Conservation (phyloP, 768 basidiomycete genomes). For the Kwoniella europaea region DNA sequence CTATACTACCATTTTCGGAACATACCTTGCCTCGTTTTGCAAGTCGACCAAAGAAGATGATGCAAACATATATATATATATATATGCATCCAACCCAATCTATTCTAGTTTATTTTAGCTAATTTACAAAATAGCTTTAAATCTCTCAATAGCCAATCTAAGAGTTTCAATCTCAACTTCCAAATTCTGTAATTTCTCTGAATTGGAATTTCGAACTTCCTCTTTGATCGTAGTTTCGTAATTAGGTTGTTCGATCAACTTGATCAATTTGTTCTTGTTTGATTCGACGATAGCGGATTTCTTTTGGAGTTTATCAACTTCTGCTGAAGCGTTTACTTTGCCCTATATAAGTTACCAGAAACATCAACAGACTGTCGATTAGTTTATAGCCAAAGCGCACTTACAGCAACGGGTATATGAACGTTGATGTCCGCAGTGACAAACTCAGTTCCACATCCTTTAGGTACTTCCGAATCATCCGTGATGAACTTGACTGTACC, state of each 20-base stretch:
- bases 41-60: too few relatives aligned
- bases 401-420: conserved; percentile 82
- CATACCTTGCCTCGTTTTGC: too few relatives aligned
- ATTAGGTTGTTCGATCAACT: conserved; percentile 72
- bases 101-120: background rate
- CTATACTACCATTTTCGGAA: background rate
- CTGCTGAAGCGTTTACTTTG: conserved; percentile 82
- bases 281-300: conserved; percentile 75
- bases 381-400: conserved; percentile 35
- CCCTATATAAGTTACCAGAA: conserved; percentile 64
- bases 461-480: conserved; percentile 71
- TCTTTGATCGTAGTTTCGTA: conserved; percentile 81
- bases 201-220: conserved; percentile 73
- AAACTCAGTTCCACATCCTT: conserved; percentile 83
- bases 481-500: conserved; percentile 74
- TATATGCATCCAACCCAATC: background rate
- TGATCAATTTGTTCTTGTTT: conserved; percentile 76
- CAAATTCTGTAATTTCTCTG: conserved; percentile 80
- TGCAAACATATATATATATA: background rate
- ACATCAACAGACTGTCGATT: background rate
- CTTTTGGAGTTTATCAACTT: conserved; percentile 88
- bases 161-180: conserved; percentile 80
- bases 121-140: conserved; percentile 57
- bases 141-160: conserved; percentile 74
- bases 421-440: conserved; percentile 76